Evolutionary conservation across 768 basidiomycete genomes (phyloP), one percentile per base, ranked within the genome.

Genomic region (Rhizopogon roseolus): DNA sequence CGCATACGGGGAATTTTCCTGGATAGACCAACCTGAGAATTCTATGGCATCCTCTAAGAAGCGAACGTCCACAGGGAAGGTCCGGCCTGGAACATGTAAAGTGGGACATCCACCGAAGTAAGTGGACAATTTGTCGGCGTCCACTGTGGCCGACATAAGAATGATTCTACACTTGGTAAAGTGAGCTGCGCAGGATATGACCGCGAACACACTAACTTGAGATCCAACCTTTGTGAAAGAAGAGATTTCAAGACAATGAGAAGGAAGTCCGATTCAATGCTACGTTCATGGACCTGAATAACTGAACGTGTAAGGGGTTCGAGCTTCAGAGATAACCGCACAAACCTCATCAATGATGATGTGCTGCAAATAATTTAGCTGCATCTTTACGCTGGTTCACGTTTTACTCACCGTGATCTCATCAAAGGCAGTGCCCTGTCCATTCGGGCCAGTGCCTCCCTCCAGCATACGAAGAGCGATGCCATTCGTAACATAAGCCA

Each of bases 401-500:
- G 22, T 25, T 48, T 48, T 25, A 58, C 80, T 69, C 60, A 92
- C 93, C n/a, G 97, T 98, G 52, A 98, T 84, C 58, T 98, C 95
- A 64, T 96, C 93, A 58, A 98, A 90, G 2, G 90, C 86, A 6
- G 83, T 84, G n/a, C 85, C 85, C 57, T 81, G 81, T 6, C 86
- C 87, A 16, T 76, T 81, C 40, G 76, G 76, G 4, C 86, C 85
- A 22, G 83, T 82, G 4, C 89, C 88, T 29, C 83, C 79, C 74
- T 99, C 96, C n/a, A 99, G 73, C 97, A 98, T 98, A 41, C 97
- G 85, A 25, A 98, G 72, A 0, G 96, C 94, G 55, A 99, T 96
- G 59, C 96, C 96, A 62, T 93, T 92, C 3, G 94, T 97, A 14
- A 95, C 88, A 64, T 88, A 97, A 0, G 90, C 81, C 44, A 93